Percentiles rank a stretch among this genome's conserved stretches.
Evolutionary conservation across 2,329 filamentous ascomycete genomes (phyloP).

Genomic region (Colletotrichum echinochloae): DNA sequence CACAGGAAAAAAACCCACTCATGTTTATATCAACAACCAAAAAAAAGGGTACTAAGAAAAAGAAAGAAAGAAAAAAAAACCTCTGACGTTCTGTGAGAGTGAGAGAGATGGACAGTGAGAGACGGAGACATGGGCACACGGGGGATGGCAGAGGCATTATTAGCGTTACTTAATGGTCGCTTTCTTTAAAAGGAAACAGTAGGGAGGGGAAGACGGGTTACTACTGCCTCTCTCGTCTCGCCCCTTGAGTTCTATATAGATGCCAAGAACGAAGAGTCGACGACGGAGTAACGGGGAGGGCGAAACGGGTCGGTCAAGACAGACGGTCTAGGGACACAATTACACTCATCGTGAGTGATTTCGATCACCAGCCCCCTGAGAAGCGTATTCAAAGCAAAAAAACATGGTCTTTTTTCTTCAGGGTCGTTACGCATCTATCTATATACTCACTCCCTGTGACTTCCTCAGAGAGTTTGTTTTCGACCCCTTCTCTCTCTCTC

Average conservation of each 20-base stretch:
- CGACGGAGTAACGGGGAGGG: not conserved
- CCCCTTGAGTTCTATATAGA: not conserved
- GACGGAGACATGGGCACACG: too few species aligned
- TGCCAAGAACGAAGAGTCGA: not conserved
- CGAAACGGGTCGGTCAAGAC: not conserved
- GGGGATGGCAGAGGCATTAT: not conserved
- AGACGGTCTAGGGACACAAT: not conserved
- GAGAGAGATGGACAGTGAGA: not conserved
- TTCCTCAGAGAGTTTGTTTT: not conserved
- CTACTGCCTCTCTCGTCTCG: too few species aligned
- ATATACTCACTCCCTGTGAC: not conserved
- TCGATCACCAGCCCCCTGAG: conserved; percentile 6
- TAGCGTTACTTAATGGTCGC: not conserved
- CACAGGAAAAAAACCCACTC: not conserved
- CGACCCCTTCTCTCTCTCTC: too few species aligned
- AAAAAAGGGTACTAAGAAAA: not conserved
- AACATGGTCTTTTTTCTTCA: conserved; percentile 24
- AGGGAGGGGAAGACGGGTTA: not conserved
- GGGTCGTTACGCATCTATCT: not conserved
- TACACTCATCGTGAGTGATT: not conserved
- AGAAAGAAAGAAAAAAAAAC: not conserved
- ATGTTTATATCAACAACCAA: not conserved
- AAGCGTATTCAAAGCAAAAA: conserved; percentile 27
- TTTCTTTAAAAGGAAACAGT: not conserved
- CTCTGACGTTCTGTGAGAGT: not conserved